A percentile compares a stretch with the other conserved stretches of the same genome.
Evolutionary conservation across 1,139 yeast species (phyloP).

Genomic region (Magnusiomyces clavatus): DNA sequence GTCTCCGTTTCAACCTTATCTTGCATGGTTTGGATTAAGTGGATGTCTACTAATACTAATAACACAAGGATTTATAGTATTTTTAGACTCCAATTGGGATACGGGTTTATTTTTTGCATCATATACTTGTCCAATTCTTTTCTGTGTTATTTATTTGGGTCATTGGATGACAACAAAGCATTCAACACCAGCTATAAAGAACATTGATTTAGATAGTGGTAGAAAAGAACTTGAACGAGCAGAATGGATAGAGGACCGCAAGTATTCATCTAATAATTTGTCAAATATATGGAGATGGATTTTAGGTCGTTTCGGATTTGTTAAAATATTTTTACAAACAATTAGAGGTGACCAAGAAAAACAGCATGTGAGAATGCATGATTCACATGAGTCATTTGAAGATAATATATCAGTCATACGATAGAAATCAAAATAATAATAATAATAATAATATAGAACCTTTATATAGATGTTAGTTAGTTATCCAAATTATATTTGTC

Average conservation of each 20-base stretch:
- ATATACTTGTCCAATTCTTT: slow-evolving; percentile 56
- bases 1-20: slow-evolving; percentile 70
- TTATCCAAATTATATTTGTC: slow-evolving; percentile 18
- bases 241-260: slow-evolving; percentile 34
- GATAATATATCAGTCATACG: background rate
- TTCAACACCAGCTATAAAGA: slow-evolving; percentile 43
- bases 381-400: background rate
- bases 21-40: slow-evolving; percentile 59
- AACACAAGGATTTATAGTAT: slow-evolving; percentile 61
- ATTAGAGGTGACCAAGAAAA: background rate
- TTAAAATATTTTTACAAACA: background rate
- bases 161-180: slow-evolving; percentile 53
- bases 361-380: background rate
- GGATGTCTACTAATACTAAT: slow-evolving; percentile 50
- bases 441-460: background rate
- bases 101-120: slow-evolving; percentile 56
- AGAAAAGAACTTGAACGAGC: slow-evolving; percentile 50
- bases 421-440: background rate
- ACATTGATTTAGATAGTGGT: slow-evolving; percentile 70
- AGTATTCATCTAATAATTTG: slow-evolving; percentile 16
- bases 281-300: slow-evolving; percentile 4
- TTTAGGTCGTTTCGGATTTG: slow-evolving; percentile 3
- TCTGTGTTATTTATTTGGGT: slow-evolving; percentile 45
- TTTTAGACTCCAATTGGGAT: slow-evolving; percentile 55
- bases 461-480: background rate